A percentile compares a stretch with the other conserved stretches of the same genome.
These are phyloP conservation scores for Cercophora newfieldiana DNA, from an alignment of 495 filamentous ascomycete genomes.

Conservation along the genomic window DNA sequence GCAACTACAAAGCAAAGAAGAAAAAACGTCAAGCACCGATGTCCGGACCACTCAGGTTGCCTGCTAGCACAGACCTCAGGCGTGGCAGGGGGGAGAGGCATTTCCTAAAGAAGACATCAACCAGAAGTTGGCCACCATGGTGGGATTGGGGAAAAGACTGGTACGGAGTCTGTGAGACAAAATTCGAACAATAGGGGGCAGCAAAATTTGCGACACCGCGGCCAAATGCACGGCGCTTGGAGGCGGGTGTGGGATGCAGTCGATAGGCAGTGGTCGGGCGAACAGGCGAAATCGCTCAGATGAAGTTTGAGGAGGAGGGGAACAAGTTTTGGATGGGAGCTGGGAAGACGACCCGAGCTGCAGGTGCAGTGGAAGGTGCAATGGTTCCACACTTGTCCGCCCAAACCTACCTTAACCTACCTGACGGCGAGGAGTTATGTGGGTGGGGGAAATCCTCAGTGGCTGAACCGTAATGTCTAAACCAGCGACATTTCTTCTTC, in stretches of 20 bases:
- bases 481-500: not conserved
- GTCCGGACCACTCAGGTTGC: not conserved
- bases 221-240: conserved; percentile 22
- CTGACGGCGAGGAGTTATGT: not conserved
- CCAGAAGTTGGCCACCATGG: not conserved
- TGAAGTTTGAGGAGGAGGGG: not conserved
- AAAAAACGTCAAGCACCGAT: conserved; percentile 5
- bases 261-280: conserved; percentile 4
- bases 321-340: conserved; percentile 3
- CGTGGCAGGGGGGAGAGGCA: conserved; percentile 14
- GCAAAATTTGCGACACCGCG: conserved; percentile 29
- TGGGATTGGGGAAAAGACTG: conserved; percentile 7
- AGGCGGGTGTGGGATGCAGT: conserved; percentile 15
- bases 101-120: conserved; percentile 10
- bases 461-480: not conserved
- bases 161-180: conserved; percentile 8
- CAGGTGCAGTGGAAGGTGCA: not conserved
- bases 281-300: conserved; percentile 12
- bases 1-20: not conserved
- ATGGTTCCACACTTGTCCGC: not conserved
- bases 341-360: conserved; percentile 18
- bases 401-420: not conserved
- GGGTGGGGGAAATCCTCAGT: not conserved
- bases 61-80: conserved; percentile 20
- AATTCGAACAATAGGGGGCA: conserved; percentile 8